Percentiles rank a stretch among this genome's conserved stretches.
phyloP scores from a whole-genome alignment of 2,329 filamentous ascomycete species.

The Ilyonectria destructans region DNA sequence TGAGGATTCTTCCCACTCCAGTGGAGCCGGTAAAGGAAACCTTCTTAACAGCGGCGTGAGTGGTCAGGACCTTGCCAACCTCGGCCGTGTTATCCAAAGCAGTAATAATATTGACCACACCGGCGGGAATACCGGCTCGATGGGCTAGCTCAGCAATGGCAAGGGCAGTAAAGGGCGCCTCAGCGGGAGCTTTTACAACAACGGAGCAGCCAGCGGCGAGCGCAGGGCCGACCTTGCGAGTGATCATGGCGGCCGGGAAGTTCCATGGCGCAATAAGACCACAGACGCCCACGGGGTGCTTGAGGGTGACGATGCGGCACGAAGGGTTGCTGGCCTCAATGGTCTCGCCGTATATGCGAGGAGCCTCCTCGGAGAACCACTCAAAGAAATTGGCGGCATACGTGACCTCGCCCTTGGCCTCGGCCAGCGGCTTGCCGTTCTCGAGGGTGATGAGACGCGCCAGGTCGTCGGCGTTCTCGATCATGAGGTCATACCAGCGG shows the following conservation, averaged over 20 bases:
- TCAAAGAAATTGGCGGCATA: slow-evolving; percentile 75
- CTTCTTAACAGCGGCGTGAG: slow-evolving; percentile 70
- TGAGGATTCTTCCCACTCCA: slow-evolving; percentile 65
- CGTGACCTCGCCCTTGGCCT: slow-evolving; percentile 70
- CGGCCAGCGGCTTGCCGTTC: slow-evolving; percentile 79
- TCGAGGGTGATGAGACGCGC: slow-evolving; percentile 80
- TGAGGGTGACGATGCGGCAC: slow-evolving; percentile 64
- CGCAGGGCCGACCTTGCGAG: slow-evolving; percentile 65
- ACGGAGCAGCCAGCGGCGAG: slow-evolving; percentile 82
- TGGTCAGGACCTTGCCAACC: slow-evolving; percentile 74
- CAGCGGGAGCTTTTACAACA: slow-evolving; percentile 89
- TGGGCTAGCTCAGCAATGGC: slow-evolving; percentile 87
- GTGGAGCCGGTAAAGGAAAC: slow-evolving; percentile 81
- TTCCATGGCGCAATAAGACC: slow-evolving; percentile 66
- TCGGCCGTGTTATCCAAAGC: slow-evolving; percentile 82
- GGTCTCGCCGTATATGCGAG: slow-evolving; percentile 60
- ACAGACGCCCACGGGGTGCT: slow-evolving; percentile 55
- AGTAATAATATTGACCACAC: slow-evolving; percentile 90
- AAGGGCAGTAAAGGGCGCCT: slow-evolving; percentile 91
- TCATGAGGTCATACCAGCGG: slow-evolving; percentile 78
- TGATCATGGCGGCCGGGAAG: slow-evolving; percentile 71
- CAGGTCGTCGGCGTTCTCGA: slow-evolving; percentile 77
- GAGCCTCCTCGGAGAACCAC: slow-evolving; percentile 78
- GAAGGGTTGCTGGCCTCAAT: slow-evolving; percentile 73
- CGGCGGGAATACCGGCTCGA: slow-evolving; percentile 88